Conservation (phyloP, 2,329 filamentous ascomycete species). For the Aureobasidium melanogenum region DNA sequence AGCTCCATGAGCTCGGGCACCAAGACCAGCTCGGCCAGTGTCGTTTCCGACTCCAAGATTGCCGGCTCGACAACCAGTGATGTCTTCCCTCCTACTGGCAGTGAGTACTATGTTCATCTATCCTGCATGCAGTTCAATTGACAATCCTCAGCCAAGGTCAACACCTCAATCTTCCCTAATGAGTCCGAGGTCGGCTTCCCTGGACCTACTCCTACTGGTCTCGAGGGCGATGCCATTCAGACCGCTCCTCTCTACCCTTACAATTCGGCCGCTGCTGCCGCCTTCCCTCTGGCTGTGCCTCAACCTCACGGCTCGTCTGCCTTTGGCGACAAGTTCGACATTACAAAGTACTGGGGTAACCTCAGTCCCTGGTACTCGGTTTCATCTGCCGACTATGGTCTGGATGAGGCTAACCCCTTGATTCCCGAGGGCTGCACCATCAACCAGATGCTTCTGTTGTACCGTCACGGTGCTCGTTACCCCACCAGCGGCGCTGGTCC, state of each 20-base stretch:
- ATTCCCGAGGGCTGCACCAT: slow-evolving; percentile 9
- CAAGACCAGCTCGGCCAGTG: background rate
- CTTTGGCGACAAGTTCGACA: slow-evolving; percentile 1
- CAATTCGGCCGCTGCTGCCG: background rate
- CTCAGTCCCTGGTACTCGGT: slow-evolving; percentile 10
- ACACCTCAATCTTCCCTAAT: background rate
- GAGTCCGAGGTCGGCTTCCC: slow-evolving; percentile 3
- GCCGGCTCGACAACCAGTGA: background rate
- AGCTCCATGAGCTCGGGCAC: background rate
- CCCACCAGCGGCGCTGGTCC: slow-evolving; percentile 10
- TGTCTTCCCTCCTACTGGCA: background rate
- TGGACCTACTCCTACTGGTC: slow-evolving; percentile 4
- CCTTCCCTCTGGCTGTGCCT: background rate
- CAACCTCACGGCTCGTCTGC: slow-evolving; percentile 2
- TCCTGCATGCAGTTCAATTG: background rate
- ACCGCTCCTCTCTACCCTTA: slow-evolving; percentile 9
- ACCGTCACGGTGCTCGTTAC: slow-evolving; percentile 12
- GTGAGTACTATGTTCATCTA: background rate
- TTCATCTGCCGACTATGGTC: slow-evolving; percentile 4
- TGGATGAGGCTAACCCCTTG: background rate
- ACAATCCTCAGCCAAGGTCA: background rate
- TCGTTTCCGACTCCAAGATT: background rate
- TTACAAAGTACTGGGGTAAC: slow-evolving; percentile 9
- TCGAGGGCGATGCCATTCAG: background rate
- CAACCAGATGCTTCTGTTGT: slow-evolving; percentile 3